These are phyloP conservation scores for Leccinellum luteum DNA, from an alignment of 768 basidiomycete species.

Conservation along the genomic window DNA sequence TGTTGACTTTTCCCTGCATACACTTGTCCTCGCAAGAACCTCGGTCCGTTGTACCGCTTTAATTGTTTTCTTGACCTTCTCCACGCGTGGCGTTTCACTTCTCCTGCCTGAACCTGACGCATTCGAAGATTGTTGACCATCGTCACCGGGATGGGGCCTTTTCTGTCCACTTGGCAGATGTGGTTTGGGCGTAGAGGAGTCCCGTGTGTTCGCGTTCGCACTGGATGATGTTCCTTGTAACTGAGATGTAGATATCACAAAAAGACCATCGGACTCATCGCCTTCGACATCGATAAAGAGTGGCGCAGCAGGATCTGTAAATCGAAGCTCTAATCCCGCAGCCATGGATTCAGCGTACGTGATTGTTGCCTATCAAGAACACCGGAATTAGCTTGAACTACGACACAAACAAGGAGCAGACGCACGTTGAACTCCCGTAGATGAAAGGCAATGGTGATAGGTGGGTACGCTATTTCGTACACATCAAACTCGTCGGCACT, in stretches of 20 bases:
- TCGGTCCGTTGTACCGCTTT: slow-evolving; percentile 35
- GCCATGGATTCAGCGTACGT: slow-evolving; percentile 73
- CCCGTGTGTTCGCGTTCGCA: slow-evolving; percentile 10
- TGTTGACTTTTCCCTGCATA: slow-evolving; percentile 15
- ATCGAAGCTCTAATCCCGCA: slow-evolving; percentile 64
- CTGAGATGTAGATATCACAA: slow-evolving; percentile 78
- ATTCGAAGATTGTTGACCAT: slow-evolving; percentile 29
- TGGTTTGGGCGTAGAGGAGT: slow-evolving; percentile 17
- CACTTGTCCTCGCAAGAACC: slow-evolving; percentile 8
- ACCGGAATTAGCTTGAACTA: background rate
- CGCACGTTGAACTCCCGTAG: slow-evolving; percentile 79
- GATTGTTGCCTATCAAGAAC: slow-evolving; percentile 63
- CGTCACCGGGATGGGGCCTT: slow-evolving; percentile 22
- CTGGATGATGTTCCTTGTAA: slow-evolving; percentile 36
- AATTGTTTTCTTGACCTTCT: slow-evolving; percentile 43
- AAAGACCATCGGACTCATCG: slow-evolving; percentile 62
- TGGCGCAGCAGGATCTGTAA: slow-evolving; percentile 71
- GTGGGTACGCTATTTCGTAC: slow-evolving; percentile 62
- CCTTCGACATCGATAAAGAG: slow-evolving; percentile 76
- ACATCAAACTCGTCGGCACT: slow-evolving; percentile 79
- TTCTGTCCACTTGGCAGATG: slow-evolving; percentile 18
- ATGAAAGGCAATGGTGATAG: slow-evolving; percentile 74
- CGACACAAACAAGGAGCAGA: background rate
- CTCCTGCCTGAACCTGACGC: slow-evolving; percentile 8
- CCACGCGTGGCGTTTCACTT: slow-evolving; percentile 42